These are phyloP conservation scores for Rugiboletus extremiorientalis DNA, from an alignment of 1,284 basidiomycete genomes.

Conservation along the genomic window DNA sequence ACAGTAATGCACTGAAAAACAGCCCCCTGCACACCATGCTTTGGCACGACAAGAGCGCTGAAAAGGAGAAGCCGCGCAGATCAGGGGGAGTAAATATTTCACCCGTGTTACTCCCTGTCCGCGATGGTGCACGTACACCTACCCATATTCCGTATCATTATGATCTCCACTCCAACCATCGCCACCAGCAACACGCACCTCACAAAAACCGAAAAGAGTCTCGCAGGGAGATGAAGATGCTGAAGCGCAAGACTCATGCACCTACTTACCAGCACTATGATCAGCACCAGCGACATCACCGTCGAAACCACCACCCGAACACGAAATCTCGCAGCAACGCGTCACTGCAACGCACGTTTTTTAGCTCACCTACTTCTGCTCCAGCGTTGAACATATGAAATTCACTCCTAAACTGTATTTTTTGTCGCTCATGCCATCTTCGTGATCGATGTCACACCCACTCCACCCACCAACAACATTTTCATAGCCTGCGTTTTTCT, in stretches of 20 bases:
- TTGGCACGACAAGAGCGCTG: constrained; percentile 46
- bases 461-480: constrained; percentile 16
- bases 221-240: constrained; percentile 60
- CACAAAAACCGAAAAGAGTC: constrained; percentile 55
- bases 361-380: constrained; percentile 37
- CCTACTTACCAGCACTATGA: constrained; percentile 37
- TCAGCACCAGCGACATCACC: constrained; percentile 37
- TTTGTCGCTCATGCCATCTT: constrained; percentile 8
- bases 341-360: constrained; percentile 58
- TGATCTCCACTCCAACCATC: constrained; percentile 29
- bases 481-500: background rate
- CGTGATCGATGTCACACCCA: constrained; percentile 8
- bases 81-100: constrained; percentile 41
- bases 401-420: constrained; percentile 21
- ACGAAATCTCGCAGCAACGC: constrained; percentile 58
- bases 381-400: constrained; percentile 34
- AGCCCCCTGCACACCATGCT: constrained; percentile 58
- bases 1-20: constrained; percentile 47
- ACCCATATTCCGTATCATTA: constrained; percentile 32
- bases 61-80: constrained; percentile 22
- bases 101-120: constrained; percentile 53
- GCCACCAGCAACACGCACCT: constrained; percentile 39
- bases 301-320: constrained; percentile 58
- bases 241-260: constrained; percentile 55
- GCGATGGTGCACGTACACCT: constrained; percentile 59